These are phyloP conservation scores for Cladophialophora immunda DNA, from an alignment of 2,329 filamentous ascomycete genomes.

Conservation along the genomic window DNA sequence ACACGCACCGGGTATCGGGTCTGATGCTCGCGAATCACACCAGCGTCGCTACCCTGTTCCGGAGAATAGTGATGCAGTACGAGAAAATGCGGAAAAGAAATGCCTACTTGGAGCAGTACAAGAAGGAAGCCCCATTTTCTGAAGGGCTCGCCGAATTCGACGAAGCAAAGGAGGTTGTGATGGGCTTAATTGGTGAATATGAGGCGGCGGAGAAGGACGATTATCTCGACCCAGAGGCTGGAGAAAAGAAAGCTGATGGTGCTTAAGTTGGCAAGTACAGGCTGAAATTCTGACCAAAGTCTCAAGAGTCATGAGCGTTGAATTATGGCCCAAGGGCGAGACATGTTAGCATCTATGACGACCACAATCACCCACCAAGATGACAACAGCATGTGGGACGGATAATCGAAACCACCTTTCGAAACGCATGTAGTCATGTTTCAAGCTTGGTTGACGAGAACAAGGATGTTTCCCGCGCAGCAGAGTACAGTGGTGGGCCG, in stretches of 20 bases:
- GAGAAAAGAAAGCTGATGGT: constrained; percentile 35
- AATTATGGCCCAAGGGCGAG: neutral
- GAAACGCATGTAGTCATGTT: neutral
- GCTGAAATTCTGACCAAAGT: neutral
- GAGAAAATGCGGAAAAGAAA: constrained; percentile 95
- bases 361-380: neutral
- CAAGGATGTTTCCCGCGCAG: neutral
- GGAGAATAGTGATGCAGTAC: constrained; percentile 90
- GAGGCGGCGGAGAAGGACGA: constrained; percentile 91
- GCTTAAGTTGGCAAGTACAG: constrained; percentile 11
- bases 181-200: constrained; percentile 91
- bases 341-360: neutral
- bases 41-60: constrained; percentile 95
- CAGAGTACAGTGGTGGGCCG: neutral
- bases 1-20: constrained; percentile 92
- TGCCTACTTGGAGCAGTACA: constrained; percentile 95
- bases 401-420: neutral
- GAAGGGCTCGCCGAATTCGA: constrained; percentile 95
- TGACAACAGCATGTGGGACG: neutral
- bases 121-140: constrained; percentile 91
- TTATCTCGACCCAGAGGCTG: constrained; percentile 78
- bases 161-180: constrained; percentile 88
- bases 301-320: neutral
- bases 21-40: constrained; percentile 99
- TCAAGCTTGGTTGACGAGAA: neutral